A percentile compares a stretch with the other conserved stretches of the same genome.
phyloP scores from a whole-genome alignment of 2,329 filamentous ascomycete species.

The Leptodontidium sp. region DNA sequence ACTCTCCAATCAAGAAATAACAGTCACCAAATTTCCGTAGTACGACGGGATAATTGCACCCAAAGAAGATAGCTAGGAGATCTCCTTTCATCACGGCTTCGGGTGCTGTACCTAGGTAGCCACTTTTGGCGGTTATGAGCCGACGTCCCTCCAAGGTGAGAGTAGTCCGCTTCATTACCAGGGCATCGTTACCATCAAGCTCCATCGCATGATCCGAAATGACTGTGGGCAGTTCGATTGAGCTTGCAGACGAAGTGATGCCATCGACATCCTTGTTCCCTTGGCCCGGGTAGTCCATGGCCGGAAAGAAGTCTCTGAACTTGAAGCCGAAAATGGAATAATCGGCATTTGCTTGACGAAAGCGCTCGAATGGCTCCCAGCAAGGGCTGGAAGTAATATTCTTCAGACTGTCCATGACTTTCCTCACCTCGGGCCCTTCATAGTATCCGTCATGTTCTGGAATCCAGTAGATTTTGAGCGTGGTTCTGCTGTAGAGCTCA shows the following conservation, averaged over 20 bases:
- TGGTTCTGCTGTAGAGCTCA: neutral
- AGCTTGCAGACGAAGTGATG: no score
- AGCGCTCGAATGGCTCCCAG: slow-evolving; percentile 23
- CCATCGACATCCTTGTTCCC: no score
- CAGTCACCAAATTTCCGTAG: neutral
- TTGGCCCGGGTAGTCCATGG: neutral
- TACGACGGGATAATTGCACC: slow-evolving; percentile 23
- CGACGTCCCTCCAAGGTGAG: neutral
- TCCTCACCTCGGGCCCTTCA: neutral
- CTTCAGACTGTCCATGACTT: neutral
- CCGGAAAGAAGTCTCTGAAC: slow-evolving; percentile 22
- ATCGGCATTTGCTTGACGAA: slow-evolving; percentile 26
- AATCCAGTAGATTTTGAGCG: slow-evolving; percentile 19
- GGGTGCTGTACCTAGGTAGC: slow-evolving; percentile 5
- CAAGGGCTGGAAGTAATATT: neutral
- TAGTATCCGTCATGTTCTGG: neutral
- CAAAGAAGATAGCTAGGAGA: slow-evolving; percentile 14
- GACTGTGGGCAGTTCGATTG: neutral
- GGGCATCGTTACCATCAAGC: neutral
- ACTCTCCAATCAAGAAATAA: slow-evolving; percentile 14
- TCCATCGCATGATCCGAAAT: neutral
- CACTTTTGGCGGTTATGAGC: neutral
- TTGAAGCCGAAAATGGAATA: slow-evolving; percentile 20
- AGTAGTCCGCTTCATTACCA: neutral
- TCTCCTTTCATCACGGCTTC: slow-evolving; percentile 16